Evolutionary conservation across 352 stramenopile genomes (phyloP).

Genomic region (Pythium sp.): DNA sequence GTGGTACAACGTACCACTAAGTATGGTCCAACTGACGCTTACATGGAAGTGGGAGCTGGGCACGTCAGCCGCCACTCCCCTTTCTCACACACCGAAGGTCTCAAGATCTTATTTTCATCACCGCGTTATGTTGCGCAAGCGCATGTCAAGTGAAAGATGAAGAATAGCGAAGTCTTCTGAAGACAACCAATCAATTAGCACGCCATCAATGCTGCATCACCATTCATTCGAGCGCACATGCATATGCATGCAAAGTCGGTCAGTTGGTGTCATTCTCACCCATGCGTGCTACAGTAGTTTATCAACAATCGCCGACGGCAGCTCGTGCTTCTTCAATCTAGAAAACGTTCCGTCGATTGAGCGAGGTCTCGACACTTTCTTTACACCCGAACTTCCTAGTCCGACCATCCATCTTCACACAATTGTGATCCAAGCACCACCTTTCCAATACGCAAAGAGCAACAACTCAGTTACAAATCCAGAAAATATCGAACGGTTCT

Average conservation of each 20-base stretch:
- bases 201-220: neutral
- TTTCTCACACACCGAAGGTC: neutral
- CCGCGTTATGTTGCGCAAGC: neutral
- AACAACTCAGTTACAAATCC: neutral
- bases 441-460: neutral
- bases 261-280: too few species aligned
- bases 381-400: neutral
- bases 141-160: neutral
- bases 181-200: neutral
- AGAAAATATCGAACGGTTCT: slow-evolving; percentile 7
- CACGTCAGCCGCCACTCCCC: neutral
- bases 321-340: neutral
- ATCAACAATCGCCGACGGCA: neutral
- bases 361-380: neutral
- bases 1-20: neutral
- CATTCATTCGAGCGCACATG: neutral
- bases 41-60: neutral
- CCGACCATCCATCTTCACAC: neutral
- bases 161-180: neutral
- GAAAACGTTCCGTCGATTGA: neutral
- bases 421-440: too few species aligned
- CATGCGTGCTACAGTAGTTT: neutral
- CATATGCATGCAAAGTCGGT: neutral
- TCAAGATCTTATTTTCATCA: neutral
- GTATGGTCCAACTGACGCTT: neutral